phyloP scores from a whole-genome alignment of 2,329 filamentous ascomycete genomes.

The Plenodomus biglobosus region DNA sequence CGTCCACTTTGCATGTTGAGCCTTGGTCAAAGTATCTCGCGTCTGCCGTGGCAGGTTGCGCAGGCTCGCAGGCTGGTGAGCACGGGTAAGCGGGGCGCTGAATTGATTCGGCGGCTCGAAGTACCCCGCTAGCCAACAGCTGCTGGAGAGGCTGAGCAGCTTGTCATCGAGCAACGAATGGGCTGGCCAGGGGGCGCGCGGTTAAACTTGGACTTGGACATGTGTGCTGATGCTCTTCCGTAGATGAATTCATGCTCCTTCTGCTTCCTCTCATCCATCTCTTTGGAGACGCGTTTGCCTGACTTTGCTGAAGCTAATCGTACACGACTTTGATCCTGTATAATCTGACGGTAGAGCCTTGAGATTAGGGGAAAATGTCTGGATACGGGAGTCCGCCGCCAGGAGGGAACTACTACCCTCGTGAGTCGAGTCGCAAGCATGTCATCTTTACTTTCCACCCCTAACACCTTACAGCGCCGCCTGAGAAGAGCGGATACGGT shows the following conservation, averaged over 20 bases:
- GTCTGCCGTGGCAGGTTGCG: slow-evolving; percentile 17
- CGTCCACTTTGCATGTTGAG: slow-evolving; percentile 1
- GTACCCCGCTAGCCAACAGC: slow-evolving; percentile 37
- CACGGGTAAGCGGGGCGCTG: slow-evolving; percentile 17
- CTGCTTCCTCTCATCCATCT: neutral
- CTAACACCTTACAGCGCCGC: slow-evolving; percentile 27
- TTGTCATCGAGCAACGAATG: slow-evolving; percentile 18
- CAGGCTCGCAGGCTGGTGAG: slow-evolving; percentile 4
- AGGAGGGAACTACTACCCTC: slow-evolving; percentile 42
- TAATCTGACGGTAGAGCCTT: neutral
- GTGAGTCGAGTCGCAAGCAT: slow-evolving; percentile 18
- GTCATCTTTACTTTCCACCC: neutral
- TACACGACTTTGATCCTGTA: neutral
- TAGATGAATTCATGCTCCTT: neutral
- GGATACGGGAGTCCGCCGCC: slow-evolving; percentile 37
- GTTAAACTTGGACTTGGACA: slow-evolving; percentile 14
- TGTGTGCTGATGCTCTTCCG: slow-evolving; percentile 25
- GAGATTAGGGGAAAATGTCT: slow-evolving; percentile 24
- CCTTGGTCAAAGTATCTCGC: slow-evolving; percentile 4
- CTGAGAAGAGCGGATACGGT: slow-evolving; percentile 36
- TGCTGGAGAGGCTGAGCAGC: slow-evolving; percentile 40
- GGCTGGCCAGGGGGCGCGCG: slow-evolving; percentile 16
- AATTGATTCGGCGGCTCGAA: slow-evolving; percentile 33
- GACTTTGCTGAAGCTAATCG: neutral
- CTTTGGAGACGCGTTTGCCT: neutral